Conservation (phyloP, 2,329 filamentous ascomycete species). For the Paraconiothyrium sp. region DNA sequence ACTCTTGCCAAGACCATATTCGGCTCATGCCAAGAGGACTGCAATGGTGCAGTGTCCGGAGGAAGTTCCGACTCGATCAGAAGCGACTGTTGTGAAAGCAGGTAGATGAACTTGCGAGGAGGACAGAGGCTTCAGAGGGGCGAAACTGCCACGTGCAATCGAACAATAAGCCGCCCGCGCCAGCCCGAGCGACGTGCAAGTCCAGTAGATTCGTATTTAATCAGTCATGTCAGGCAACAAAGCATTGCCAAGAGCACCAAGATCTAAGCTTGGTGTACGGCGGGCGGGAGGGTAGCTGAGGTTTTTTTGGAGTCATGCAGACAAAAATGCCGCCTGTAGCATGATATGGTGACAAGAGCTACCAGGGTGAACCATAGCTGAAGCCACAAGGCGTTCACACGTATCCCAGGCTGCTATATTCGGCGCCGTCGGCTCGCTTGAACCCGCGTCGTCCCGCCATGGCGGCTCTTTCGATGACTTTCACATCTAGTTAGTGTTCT, state of each 20-base stretch:
- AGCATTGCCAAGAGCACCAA: conserved; percentile 1
- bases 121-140: background rate
- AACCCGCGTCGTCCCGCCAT: background rate
- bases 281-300: background rate
- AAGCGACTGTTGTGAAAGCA: background rate
- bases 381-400: background rate
- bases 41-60: background rate
- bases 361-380: background rate
- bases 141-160: background rate
- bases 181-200: no score
- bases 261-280: background rate
- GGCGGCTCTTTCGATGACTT: background rate
- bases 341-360: background rate
- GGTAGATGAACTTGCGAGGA: background rate
- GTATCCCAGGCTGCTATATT: background rate
- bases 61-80: background rate
- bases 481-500: background rate
- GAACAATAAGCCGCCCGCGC: background rate
- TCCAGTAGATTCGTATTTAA: background rate
- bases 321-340: background rate
- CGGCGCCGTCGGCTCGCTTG: background rate
- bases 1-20: background rate
- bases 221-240: background rate
- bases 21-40: background rate
- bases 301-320: background rate